Base-by-base conservation (phyloP, 352 stramenopile species). In the Thalassiosira exigua region DNA sequence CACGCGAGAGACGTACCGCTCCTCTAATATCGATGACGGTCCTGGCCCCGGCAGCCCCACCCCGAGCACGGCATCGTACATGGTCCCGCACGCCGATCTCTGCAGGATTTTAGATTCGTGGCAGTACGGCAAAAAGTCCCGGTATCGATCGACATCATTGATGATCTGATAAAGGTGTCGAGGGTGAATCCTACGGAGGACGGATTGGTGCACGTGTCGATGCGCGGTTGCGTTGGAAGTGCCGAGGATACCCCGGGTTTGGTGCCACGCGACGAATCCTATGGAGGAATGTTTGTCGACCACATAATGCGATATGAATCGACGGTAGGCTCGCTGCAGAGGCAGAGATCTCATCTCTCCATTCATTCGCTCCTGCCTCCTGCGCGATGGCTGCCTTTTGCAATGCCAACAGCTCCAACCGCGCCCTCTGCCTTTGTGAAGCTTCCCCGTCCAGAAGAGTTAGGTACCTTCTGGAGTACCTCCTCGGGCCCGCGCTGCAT, bases 91-190 rank as follows among this genome's bases (percentile, higher is more conserved):
- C 9, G 62, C 30, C 7, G 73, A 79, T 0, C 24, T 42, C 60
- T 78, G 69, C 33, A 90, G 50, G 46, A 92, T 78, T 61, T 80
- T 81, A 0, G 87, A 92, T 54, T 87, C 75, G 7, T 26, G 66
- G 53, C 84, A 91, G 51, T 88, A 75, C 2, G 87, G 87, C 5
- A 92, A 48, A 72, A 92, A 92, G 26, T 87, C 11, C 14, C 51
- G 58, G 64, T 92, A 92, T 41, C 57, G 0, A 60, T 91, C 80
- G 3, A 92, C 87, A 61, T 91, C 73, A 64, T 86, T 81, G 41
- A 92, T 85, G 29, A 92, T 91, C 42, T 74, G 56, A 52, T 87
- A 90, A 3, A 92, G 66, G 64, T 90, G 84, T 26, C 69, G 36
- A 11, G 86, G 81, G 50, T 82, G 64, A n/a, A 85, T 89, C 17